Evolutionary conservation across 192 early-diverging fungal species (phyloP).

Genomic region (Coemansia sp.): DNA sequence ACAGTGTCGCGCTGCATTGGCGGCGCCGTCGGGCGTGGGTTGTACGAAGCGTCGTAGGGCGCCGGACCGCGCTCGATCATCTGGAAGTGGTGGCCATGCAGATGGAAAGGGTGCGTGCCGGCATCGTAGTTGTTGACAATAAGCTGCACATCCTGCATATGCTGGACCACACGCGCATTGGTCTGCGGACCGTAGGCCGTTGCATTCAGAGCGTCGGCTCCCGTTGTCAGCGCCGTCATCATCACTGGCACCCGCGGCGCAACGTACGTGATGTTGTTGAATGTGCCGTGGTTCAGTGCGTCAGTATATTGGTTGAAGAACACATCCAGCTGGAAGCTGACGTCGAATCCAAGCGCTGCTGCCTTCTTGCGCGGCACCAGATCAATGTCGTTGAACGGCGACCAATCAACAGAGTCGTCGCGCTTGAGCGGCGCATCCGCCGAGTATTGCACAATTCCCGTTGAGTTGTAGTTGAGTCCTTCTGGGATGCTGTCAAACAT

Average conservation of each 20-base stretch:
- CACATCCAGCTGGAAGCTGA: slow-evolving; percentile 59
- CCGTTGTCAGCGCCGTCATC: slow-evolving; percentile 65
- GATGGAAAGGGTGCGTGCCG: slow-evolving; percentile 77
- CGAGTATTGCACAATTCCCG: slow-evolving; percentile 60
- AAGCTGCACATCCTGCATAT: slow-evolving; percentile 68
- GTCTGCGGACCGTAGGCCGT: slow-evolving; percentile 67
- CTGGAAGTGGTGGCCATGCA: slow-evolving; percentile 85
- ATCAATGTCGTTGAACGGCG: slow-evolving; percentile 58
- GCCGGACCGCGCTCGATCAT: slow-evolving; percentile 65
- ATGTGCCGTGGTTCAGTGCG: slow-evolving; percentile 77
- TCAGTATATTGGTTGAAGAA: slow-evolving; percentile 67
- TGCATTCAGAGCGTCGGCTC: slow-evolving; percentile 50
- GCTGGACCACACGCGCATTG: slow-evolving; percentile 61
- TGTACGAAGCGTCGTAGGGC: slow-evolving; percentile 57
- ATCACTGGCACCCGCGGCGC: slow-evolving; percentile 66
- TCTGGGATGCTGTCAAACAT: slow-evolving; percentile 74
- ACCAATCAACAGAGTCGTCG: slow-evolving; percentile 39
- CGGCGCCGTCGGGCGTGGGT: slow-evolving; percentile 44
- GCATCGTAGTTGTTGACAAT: slow-evolving; percentile 74
- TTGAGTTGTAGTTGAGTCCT: slow-evolving; percentile 60
- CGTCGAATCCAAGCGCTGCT: slow-evolving; percentile 50
- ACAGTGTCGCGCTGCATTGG: slow-evolving; percentile 78
- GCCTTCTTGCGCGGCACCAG: slow-evolving; percentile 56
- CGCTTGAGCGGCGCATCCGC: slow-evolving; percentile 20
- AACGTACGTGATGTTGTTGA: slow-evolving; percentile 74